These are phyloP conservation scores for Pleurotus cornucopiae DNA, from an alignment of 768 basidiomycete species.

Conservation along the genomic window DNA sequence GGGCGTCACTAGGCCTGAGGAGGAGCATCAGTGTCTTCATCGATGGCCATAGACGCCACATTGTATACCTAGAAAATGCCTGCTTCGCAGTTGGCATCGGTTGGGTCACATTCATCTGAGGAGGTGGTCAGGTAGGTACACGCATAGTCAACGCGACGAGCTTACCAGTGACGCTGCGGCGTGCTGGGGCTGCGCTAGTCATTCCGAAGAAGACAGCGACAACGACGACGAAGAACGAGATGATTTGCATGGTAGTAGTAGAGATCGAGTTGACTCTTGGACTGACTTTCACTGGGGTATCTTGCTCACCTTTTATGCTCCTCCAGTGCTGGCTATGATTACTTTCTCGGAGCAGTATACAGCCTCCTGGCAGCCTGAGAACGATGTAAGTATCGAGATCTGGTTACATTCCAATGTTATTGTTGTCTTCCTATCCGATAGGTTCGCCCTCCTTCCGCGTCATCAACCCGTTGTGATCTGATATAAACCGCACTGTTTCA, in stretches of 20 bases:
- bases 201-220: background rate
- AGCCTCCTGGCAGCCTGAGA: background rate
- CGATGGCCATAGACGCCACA: background rate
- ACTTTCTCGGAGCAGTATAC: too few species aligned
- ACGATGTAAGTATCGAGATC: slow-evolving; percentile 2
- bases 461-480: background rate
- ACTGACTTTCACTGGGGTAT: background rate
- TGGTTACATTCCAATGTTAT: background rate
- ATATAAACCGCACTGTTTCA: too few species aligned
- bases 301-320: background rate
- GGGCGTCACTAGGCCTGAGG: too few species aligned
- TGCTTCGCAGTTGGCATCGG: background rate
- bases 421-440: slow-evolving; percentile 1
- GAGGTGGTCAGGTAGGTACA: too few species aligned
- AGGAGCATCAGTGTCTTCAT: background rate
- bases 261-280: background rate
- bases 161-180: background rate
- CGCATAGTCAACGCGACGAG: too few species aligned
- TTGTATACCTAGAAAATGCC: background rate
- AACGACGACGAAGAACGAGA: background rate
- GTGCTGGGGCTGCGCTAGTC: background rate
- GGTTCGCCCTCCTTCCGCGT: background rate
- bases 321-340: background rate
- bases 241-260: background rate
- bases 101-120: background rate